Conservation (phyloP, 2,329 filamentous ascomycete genomes). For the Cryphonectria nitschkei region DNA sequence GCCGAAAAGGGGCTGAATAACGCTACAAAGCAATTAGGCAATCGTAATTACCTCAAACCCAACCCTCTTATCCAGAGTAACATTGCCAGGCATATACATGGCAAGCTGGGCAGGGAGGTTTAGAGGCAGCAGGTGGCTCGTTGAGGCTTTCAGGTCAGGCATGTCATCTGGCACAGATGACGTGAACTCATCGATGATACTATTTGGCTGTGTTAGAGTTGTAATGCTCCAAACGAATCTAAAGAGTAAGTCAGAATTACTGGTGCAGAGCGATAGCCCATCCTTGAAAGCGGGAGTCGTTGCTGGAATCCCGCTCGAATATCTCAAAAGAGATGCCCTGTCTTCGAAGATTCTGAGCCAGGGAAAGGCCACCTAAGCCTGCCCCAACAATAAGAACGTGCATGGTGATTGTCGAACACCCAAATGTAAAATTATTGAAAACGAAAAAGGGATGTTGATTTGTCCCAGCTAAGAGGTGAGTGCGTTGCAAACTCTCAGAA, state of each 20-base stretch:
- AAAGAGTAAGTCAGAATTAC: constrained; percentile 22
- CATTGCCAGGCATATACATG: neutral
- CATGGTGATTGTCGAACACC: neutral
- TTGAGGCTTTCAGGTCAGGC: constrained; percentile 29
- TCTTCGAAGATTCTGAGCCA: constrained; percentile 32
- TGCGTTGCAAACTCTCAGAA: neutral
- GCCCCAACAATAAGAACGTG: constrained; percentile 31
- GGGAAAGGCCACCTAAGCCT: constrained; percentile 31
- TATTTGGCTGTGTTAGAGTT: constrained; percentile 15
- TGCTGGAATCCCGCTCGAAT: constrained; percentile 29
- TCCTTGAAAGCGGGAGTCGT: constrained; percentile 27
- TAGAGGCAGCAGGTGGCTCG: constrained; percentile 29
- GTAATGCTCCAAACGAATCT: neutral
- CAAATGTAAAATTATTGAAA: no score
- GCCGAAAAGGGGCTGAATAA: neutral
- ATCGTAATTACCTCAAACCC: constrained; percentile 1
- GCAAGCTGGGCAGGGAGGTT: neutral
- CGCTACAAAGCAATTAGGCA: neutral
- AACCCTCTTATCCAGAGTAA: neutral
- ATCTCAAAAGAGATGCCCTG: constrained; percentile 30
- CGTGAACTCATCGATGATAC: constrained; percentile 28
- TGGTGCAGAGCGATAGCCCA: constrained; percentile 32
- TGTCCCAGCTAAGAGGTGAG: neutral
- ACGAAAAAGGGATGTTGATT: no score
- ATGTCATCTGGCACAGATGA: constrained; percentile 27